These are phyloP conservation scores for Entomortierella chlamydospora DNA, from an alignment of 192 early-diverging fungal species.

Conservation along the genomic window DNA sequence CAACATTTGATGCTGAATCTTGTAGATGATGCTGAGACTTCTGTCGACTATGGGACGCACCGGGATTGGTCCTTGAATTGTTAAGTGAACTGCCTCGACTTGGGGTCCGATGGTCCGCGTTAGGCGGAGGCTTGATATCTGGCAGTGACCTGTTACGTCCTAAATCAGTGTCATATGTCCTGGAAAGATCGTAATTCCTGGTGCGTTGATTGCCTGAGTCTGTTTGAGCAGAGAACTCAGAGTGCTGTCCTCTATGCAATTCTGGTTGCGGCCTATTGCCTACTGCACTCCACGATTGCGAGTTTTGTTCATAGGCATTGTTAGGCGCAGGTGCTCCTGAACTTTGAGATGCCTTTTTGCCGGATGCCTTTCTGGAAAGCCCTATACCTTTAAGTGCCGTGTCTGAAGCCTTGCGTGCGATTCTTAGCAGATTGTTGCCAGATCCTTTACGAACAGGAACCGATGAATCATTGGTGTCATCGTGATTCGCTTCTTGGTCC, in stretches of 20 bases:
- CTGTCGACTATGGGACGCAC: constrained; percentile 25
- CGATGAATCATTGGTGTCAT: background rate
- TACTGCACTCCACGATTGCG: background rate
- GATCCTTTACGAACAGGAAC: constrained; percentile 23
- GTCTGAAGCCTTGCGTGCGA: constrained; percentile 47
- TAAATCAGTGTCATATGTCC: constrained; percentile 18
- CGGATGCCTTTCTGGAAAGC: constrained; percentile 26
- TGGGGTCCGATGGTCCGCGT: constrained; percentile 7
- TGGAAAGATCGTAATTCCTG: background rate
- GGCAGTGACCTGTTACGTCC: constrained; percentile 32
- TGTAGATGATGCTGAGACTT: constrained; percentile 16
- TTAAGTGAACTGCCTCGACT: constrained; percentile 29
- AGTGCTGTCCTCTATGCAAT: constrained; percentile 3
- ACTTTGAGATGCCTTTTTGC: constrained; percentile 4
- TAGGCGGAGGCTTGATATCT: constrained; percentile 17
- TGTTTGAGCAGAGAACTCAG: background rate
- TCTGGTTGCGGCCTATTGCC: constrained; percentile 3
- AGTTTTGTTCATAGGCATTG: constrained; percentile 8
- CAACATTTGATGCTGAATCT: background rate
- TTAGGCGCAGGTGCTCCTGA: background rate
- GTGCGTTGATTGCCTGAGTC: background rate
- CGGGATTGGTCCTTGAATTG: constrained; percentile 30
- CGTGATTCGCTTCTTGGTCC: background rate
- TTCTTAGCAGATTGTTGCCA: constrained; percentile 24
- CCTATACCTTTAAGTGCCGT: constrained; percentile 33